These are phyloP conservation scores for Caryopteris hybrid DNA, from an alignment of 305 asterid genomes.

Conservation along the genomic window DNA sequence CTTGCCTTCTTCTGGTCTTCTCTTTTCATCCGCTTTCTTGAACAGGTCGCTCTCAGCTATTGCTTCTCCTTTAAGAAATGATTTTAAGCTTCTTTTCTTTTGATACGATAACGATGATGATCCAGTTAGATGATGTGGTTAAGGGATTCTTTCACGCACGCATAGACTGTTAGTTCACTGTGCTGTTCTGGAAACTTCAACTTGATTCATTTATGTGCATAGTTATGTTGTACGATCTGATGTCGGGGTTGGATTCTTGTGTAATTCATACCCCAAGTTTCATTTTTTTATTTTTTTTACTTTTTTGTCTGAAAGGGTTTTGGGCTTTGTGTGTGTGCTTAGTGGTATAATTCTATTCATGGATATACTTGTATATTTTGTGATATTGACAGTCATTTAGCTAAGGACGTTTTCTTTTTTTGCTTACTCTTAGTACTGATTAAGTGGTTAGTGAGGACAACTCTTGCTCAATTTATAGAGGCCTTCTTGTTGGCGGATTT, in stretches of 20 bases:
- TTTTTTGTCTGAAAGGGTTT: background rate
- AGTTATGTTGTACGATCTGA: background rate
- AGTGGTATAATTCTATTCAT: background rate
- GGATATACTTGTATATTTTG: background rate
- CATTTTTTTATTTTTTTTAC: background rate
- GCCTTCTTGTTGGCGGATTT: background rate
- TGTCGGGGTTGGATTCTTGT: background rate
- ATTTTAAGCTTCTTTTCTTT: background rate
- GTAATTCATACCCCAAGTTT: background rate
- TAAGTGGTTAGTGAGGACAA: background rate
- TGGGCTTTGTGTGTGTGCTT: background rate
- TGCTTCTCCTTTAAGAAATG: background rate
- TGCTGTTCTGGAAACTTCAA: background rate
- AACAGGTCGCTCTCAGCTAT: constrained; percentile 2
- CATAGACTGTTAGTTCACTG: background rate
- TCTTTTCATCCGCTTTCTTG: constrained; percentile 6
- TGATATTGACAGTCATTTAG: no score
- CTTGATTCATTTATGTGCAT: background rate
- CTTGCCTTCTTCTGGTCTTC: background rate
- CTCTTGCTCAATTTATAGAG: background rate
- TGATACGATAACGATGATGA: background rate
- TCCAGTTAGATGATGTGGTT: background rate
- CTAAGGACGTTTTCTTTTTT: no score
- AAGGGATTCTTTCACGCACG: background rate
- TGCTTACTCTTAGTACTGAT: no score